A percentile compares a stretch with the other conserved stretches of the same genome.
Conservation (phyloP, 306 rosid genomes). For the Cucurbita pepo region DNA sequence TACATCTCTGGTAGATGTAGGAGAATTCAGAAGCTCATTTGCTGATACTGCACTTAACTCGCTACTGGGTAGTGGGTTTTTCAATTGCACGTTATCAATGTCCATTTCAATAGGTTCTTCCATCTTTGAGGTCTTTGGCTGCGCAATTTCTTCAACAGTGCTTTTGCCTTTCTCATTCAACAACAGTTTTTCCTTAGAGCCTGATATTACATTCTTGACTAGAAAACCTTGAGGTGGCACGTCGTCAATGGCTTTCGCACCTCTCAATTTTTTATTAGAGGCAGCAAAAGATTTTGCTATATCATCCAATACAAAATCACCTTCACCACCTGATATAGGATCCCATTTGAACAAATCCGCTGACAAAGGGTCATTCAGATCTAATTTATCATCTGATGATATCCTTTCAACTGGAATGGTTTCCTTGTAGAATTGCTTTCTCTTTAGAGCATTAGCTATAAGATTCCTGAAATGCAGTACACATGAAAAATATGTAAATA, state of each 20-base stretch:
- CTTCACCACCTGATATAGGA: slow-evolving; percentile 72
- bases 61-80: neutral
- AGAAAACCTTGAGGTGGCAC: slow-evolving; percentile 54
- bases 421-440: slow-evolving; percentile 56
- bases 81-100: neutral
- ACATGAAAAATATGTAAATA: slow-evolving; percentile 1
- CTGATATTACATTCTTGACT: slow-evolving; percentile 33
- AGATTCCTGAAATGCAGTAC: slow-evolving; percentile 35
- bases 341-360: slow-evolving; percentile 58
- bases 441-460: slow-evolving; percentile 56
- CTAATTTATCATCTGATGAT: slow-evolving; percentile 30
- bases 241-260: slow-evolving; percentile 43
- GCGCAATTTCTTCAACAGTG: slow-evolving; percentile 7
- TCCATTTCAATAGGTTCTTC: slow-evolving; percentile 11
- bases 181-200: slow-evolving; percentile 15
- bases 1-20: neutral
- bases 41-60: neutral
- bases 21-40: neutral
- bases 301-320: slow-evolving; percentile 66
- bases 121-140: slow-evolving; percentile 6
- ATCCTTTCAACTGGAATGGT: slow-evolving; percentile 52
- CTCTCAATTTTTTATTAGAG: slow-evolving; percentile 32
- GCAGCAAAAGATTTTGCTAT: slow-evolving; percentile 35
- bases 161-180: slow-evolving; percentile 6
- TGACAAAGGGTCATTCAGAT: slow-evolving; percentile 26